Conservation (phyloP, 1,284 basidiomycete genomes). For the Ceratobasidium theobromae region DNA sequence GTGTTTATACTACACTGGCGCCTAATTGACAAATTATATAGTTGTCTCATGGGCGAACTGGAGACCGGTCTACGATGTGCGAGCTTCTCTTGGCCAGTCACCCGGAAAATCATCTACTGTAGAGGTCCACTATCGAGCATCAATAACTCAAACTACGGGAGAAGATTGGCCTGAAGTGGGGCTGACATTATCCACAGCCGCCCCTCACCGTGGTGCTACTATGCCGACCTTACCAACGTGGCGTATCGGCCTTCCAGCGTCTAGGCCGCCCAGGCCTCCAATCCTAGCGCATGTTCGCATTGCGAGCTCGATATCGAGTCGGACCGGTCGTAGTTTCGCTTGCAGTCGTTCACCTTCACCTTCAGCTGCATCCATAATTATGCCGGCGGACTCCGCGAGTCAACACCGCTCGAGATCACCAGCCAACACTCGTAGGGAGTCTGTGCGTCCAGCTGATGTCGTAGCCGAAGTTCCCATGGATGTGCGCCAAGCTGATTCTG, state of each 20-base stretch:
- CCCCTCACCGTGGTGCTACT: slow-evolving; percentile 35
- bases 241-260: slow-evolving; percentile 26
- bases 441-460: neutral
- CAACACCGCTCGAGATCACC: neutral
- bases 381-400: neutral
- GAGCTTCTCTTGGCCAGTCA: slow-evolving; percentile 39
- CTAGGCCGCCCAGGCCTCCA: no score
- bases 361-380: neutral
- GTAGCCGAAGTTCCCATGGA: neutral
- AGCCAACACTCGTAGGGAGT: neutral
- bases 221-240: slow-evolving; percentile 35
- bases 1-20: slow-evolving; percentile 30
- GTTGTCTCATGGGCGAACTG: slow-evolving; percentile 39
- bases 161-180: slow-evolving; percentile 38
- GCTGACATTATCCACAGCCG: slow-evolving; percentile 38
- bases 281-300: neutral
- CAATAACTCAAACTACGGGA: slow-evolving; percentile 38
- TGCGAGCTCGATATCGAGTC: neutral
- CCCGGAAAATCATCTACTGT: slow-evolving; percentile 38
- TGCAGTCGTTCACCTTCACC: neutral
- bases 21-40: neutral
- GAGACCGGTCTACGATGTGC: slow-evolving; percentile 39
- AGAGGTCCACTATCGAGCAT: slow-evolving; percentile 39
- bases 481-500: neutral
- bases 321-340: neutral